phyloP scores from a whole-genome alignment of 2,329 filamentous ascomycete genomes.

The Claviceps digitariae region DNA sequence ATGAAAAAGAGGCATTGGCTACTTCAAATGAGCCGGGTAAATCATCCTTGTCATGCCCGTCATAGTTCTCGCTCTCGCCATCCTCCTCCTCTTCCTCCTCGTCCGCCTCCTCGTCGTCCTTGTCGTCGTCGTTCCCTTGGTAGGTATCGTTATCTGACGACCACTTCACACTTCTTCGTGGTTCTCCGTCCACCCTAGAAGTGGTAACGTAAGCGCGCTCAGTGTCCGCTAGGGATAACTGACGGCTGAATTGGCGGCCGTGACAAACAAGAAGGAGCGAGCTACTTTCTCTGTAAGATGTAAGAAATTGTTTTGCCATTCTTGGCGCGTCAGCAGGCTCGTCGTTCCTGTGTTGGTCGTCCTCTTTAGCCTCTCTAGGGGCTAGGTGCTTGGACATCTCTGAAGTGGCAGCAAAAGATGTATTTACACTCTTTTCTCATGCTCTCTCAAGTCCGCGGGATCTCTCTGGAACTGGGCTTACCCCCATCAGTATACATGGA shows the following conservation, averaged over 20 bases:
- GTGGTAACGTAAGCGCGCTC: neutral
- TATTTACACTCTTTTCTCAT: neutral
- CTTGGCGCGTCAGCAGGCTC: neutral
- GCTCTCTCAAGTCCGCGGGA: neutral
- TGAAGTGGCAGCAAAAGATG: neutral
- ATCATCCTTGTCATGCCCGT: neutral
- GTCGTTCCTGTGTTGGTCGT: neutral
- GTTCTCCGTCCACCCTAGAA: neutral
- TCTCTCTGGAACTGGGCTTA: neutral
- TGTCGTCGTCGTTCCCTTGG: neutral
- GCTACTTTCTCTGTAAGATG: neutral
- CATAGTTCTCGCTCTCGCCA: neutral
- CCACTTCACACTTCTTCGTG: neutral
- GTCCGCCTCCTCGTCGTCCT: too few relatives aligned
- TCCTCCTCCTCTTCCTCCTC: neutral
- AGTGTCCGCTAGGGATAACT: neutral
- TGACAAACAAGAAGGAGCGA: neutral
- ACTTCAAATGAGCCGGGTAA: neutral
- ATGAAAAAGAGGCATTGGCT: neutral
- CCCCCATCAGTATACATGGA: neutral
- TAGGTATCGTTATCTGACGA: neutral
- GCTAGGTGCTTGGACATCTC: neutral
- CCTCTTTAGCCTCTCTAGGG: neutral
- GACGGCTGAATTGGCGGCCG: neutral
- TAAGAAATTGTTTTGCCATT: neutral